Percentiles rank a stretch among this genome's conserved stretches.
These are phyloP conservation scores for Liriodendron chinense DNA, from an alignment of 164 flowering plant genomes.

Conservation along the genomic window DNA sequence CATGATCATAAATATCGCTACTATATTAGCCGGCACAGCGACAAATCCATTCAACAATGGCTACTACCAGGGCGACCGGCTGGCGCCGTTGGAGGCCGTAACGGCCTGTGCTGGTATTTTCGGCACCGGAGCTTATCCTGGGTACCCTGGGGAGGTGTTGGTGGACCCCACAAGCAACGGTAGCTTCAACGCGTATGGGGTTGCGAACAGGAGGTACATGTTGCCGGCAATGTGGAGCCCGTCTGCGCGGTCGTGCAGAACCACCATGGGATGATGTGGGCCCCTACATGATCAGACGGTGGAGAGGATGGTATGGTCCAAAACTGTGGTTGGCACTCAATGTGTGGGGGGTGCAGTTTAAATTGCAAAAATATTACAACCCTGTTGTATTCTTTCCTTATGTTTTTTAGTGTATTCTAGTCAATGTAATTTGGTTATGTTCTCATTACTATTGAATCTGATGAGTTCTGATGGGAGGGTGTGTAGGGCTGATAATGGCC, in stretches of 20 bases:
- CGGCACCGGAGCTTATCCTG: constrained; percentile 34
- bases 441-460: neutral
- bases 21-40: constrained; percentile 33
- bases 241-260: neutral
- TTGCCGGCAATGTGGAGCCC: constrained; percentile 43
- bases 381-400: neutral
- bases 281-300: neutral
- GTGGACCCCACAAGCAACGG: constrained; percentile 23
- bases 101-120: constrained; percentile 37
- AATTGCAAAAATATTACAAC: too few species aligned
- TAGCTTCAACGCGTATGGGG: constrained; percentile 32
- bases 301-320: neutral
- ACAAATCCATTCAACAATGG: constrained; percentile 34
- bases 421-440: neutral
- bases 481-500: too few species aligned
- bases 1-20: constrained; percentile 37
- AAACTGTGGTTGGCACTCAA: too few species aligned
- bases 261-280: neutral
- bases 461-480: too few species aligned
- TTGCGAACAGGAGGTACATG: constrained; percentile 23
- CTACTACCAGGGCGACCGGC: constrained; percentile 30
- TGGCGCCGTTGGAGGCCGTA: constrained; percentile 36
- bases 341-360: too few species aligned
- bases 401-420: neutral
- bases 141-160: constrained; percentile 32